Evolutionary conservation across 352 stramenopile species (phyloP).

Genomic region (Phytopythium mirpurense): DNA sequence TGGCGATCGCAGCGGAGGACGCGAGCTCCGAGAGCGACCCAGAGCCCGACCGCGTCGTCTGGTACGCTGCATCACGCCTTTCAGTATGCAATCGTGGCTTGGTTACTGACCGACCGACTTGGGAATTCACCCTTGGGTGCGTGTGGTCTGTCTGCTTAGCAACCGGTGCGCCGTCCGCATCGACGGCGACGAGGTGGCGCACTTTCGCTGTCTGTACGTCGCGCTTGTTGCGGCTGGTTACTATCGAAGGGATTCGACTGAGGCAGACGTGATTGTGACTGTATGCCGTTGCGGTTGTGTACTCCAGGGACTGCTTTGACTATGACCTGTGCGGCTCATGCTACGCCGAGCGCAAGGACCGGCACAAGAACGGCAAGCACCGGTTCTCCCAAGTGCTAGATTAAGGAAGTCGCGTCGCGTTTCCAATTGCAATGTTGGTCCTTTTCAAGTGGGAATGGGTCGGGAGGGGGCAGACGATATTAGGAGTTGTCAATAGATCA

Average conservation of each 20-base stretch:
- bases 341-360: slow-evolving; percentile 29
- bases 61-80: slow-evolving; percentile 17
- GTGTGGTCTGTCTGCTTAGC: slow-evolving; percentile 8
- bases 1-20: slow-evolving; percentile 23
- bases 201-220: slow-evolving; percentile 33
- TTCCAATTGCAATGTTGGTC: not conserved
- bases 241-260: not conserved
- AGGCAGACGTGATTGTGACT: too few species aligned
- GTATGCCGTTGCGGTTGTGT: too few species aligned
- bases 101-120: too few species aligned
- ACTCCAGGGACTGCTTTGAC: slow-evolving; percentile 65
- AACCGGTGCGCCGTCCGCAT: slow-evolving; percentile 27
- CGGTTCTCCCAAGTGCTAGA: slow-evolving; percentile 23
- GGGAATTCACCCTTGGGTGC: not conserved
- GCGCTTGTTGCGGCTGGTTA: slow-evolving; percentile 8
- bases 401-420: not conserved
- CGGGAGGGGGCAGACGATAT: too few species aligned
- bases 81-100: too few species aligned
- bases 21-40: slow-evolving; percentile 19
- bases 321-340: slow-evolving; percentile 63
- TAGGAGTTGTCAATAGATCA: not conserved
- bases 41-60: slow-evolving; percentile 36
- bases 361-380: slow-evolving; percentile 32
- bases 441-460: too few species aligned
- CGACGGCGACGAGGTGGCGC: slow-evolving; percentile 26